Base-by-base conservation (phyloP, 495 filamentous ascomycete species). In the Chaetomidium leptoderma region DNA sequence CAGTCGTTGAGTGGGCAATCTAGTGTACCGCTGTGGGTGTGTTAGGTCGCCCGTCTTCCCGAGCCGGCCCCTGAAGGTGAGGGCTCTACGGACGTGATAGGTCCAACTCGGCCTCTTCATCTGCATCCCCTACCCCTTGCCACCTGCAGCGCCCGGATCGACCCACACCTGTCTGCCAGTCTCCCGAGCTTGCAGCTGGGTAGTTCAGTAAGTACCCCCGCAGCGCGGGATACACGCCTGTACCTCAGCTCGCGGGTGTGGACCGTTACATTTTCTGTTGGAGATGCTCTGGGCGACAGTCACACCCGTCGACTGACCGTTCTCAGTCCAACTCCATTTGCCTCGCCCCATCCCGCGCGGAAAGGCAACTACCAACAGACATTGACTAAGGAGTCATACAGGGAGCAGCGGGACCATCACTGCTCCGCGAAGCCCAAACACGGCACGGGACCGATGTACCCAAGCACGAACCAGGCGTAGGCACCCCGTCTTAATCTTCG, bases 101-200 rank as follows among this genome's bases (percentile, higher is more conserved):
- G 53, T 32, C 42, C 32, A 30, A n/a, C 29, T n/a, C 21, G 2
- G 11, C 23, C 23, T 32, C 39, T n/a, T n/a, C 14, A 17, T 23
- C 40, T 21, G 11, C 40, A 4, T 4, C 23, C 48, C 33, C 17
- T 21, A 19, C 48, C 54, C 44, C 54, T 49, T 57, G 44, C 33
- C 35, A 57, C 24, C 43, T 56, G 43, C 33, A 44, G 44, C 44
- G 40, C 44, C 44, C 54, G 54, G 24, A 42, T 57, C 54, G 54
- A 35, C 54, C 54, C 54, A 57, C 53, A 47, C 44, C 54, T 39
- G 35, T 17, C 26, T 24, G 16, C 44, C 13, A 49, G 42, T 57
- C 33, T 48, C 43, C 29, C 33, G 35, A 42, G 35, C 54, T n/a
- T 32, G 44, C 44, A 49, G 54, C 44, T 10, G 35, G 54, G 21